A percentile compares a stretch with the other conserved stretches of the same genome.
These are phyloP conservation scores for Dispira simplex DNA, from an alignment of 192 early-diverging fungal genomes.

Conservation along the genomic window DNA sequence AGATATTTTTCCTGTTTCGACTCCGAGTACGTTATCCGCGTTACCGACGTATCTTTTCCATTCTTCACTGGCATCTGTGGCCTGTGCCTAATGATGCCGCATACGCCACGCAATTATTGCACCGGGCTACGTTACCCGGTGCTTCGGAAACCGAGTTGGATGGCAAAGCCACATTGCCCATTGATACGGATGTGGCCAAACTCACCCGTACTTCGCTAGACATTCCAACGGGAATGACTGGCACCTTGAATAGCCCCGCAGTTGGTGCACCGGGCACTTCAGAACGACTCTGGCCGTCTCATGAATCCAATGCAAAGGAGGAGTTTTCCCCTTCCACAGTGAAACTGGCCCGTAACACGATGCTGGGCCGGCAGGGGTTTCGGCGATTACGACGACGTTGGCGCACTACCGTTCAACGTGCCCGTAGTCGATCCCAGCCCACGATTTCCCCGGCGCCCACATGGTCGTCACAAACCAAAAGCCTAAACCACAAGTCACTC, in stretches of 20 bases:
- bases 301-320: background rate
- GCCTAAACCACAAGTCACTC: too few species aligned
- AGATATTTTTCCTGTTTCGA: constrained; percentile 28
- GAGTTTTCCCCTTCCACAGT: too few species aligned
- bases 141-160: background rate
- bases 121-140: background rate
- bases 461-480: too few species aligned
- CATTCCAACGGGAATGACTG: background rate
- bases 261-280: background rate
- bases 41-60: constrained; percentile 27
- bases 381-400: too few species aligned
- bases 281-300: background rate
- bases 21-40: constrained; percentile 27
- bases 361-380: too few species aligned
- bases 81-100: constrained; percentile 32
- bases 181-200: background rate
- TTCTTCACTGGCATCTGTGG: constrained; percentile 30
- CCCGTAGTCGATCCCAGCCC: too few species aligned
- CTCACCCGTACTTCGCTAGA: background rate
- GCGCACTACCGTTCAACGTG: too few species aligned
- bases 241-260: background rate
- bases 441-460: too few species aligned
- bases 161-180: background rate
- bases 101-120: constrained; percentile 28
- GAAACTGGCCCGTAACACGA: too few species aligned